Base-by-base conservation (phyloP, 768 basidiomycete species). In the Kwoniella sp. region DNA sequence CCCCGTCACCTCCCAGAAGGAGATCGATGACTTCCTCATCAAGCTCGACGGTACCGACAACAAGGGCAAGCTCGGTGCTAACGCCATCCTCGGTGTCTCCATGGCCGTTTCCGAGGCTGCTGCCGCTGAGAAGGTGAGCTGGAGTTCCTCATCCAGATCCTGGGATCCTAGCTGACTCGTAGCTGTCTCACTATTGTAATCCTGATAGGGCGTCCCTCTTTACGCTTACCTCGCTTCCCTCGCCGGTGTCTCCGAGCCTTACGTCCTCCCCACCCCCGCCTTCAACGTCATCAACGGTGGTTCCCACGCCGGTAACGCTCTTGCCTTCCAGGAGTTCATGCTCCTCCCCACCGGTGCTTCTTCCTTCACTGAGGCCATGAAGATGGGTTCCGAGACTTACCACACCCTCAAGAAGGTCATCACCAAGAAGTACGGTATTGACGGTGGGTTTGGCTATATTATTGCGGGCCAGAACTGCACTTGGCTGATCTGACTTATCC, bases 291-390 rank as follows among this genome's bases (percentile, higher is more conserved):
- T 99, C 85, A 99, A 99, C 83, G 96, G 96, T 81, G 96, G 96
- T 69, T 97, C 95, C 68, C 96, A 99, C 80, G 96, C 96, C 63
- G 96, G 96, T 55, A 99, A 99, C 86, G 94, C 95, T 83, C 90
- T 99, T 68, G 96, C 96, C 40, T 99, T 98, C 91, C 96, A 99
- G 83, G 96, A 99, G 83, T 99, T 99, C 85, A 98, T 99, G 96
- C 86, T 99, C 72, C 86, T 97, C 68, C 95, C 96, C 67, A 94
- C 92, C 65, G 95, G 94, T 56, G 96, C 96, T 55, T 73, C 84
- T 19, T 85, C 85, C 64, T 99, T 98, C 86, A 88, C 90, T 30
- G 94, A 99, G 85, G 93, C 96, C 62, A 88, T 99, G 88, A 95
- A 97, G 84, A 93, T 77, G 73, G 96, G 96, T 65, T 90, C 94